These are phyloP conservation scores for Umbelopsis sp. DNA, from an alignment of 371 early-diverging fungal genomes.

Conservation along the genomic window DNA sequence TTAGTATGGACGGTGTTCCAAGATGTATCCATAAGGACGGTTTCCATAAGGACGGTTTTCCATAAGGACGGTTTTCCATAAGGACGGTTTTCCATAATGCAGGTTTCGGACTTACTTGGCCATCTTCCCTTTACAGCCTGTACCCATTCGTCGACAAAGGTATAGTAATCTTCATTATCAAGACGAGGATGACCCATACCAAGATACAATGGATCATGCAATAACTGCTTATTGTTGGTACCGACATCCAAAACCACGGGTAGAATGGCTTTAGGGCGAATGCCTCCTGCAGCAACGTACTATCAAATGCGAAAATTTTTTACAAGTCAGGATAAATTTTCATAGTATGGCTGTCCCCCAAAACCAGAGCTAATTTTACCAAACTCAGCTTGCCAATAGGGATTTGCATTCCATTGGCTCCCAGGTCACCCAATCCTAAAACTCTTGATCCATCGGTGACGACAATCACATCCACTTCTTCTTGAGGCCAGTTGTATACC, in stretches of 20 bases:
- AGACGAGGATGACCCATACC: conserved; percentile 68
- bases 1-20: too few relatives aligned
- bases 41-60: too few relatives aligned
- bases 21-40: neutral
- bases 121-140: conserved; percentile 62
- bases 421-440: conserved; percentile 69
- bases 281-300: conserved; percentile 70
- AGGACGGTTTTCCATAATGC: too few relatives aligned
- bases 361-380: conserved; percentile 31
- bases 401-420: conserved; percentile 73
- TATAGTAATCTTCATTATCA: conserved; percentile 63
- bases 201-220: conserved; percentile 67
- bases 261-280: conserved; percentile 62
- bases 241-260: conserved; percentile 72
- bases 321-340: conserved; percentile 20
- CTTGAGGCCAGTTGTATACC: conserved; percentile 63
- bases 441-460: conserved; percentile 73
- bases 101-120: conserved; percentile 66
- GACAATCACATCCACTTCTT: conserved; percentile 67
- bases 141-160: conserved; percentile 71
- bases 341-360: neutral
- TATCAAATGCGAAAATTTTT: conserved; percentile 22
- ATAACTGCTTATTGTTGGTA: conserved; percentile 61
- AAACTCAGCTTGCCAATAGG: conserved; percentile 67
- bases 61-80: too few relatives aligned